Conservation (phyloP, 331 rosid genomes). For the Arachis monticola region DNA sequence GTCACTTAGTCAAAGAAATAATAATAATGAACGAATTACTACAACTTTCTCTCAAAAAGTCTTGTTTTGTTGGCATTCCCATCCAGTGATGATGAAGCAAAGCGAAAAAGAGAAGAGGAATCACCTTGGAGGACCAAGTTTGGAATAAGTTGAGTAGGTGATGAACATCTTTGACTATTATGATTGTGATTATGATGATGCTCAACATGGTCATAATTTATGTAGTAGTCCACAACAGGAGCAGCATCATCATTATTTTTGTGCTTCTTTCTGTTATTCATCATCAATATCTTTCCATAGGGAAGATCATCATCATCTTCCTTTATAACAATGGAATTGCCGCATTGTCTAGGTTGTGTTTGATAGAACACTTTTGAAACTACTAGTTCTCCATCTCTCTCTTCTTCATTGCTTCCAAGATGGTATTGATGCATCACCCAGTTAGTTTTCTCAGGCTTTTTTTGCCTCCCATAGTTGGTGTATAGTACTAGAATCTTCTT, state of each 20-base stretch:
- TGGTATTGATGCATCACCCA: constrained; percentile 99
- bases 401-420: constrained; percentile 77
- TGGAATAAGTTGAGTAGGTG: constrained; percentile 65
- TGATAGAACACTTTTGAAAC: constrained; percentile 87
- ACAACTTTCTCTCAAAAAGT: constrained; percentile 34
- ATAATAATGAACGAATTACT: constrained; percentile 22
- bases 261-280: constrained; percentile 27
- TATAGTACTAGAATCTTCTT: constrained; percentile 87
- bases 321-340: constrained; percentile 49
- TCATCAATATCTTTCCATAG: constrained; percentile 29
- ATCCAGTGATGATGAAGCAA: constrained; percentile 42
- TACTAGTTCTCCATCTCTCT: constrained; percentile 83
- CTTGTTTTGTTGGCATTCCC: constrained; percentile 62
- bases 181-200: constrained; percentile 2
- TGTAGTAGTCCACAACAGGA: constrained; percentile 52
- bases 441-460: constrained; percentile 81
- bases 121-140: constrained; percentile 69
- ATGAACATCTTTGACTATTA: constrained; percentile 55
- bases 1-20: constrained; percentile 21
- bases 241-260: constrained; percentile 26
- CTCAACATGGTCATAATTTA: constrained; percentile 52
- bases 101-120: constrained; percentile 57
- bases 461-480: constrained; percentile 83
- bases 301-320: constrained; percentile 21
- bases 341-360: constrained; percentile 78